phyloP scores from a whole-genome alignment of 2,329 filamentous ascomycete genomes.

The Sclerotinia glacialis region DNA sequence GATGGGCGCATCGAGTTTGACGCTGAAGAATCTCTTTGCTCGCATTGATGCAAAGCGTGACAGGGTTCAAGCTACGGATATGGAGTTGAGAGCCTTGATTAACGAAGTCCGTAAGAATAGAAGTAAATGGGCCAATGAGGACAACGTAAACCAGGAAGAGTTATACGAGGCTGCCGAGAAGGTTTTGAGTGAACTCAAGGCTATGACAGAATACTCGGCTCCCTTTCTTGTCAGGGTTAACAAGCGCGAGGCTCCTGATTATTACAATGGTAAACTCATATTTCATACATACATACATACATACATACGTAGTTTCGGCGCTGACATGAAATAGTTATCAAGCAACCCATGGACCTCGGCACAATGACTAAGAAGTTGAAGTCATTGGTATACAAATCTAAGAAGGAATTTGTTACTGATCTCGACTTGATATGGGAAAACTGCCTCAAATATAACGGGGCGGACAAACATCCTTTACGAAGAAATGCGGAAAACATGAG shows the following conservation, averaged over 20 bases:
- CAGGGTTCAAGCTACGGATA: conserved; percentile 86
- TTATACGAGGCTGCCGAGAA: conserved; percentile 96
- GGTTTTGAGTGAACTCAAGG: conserved; percentile 93
- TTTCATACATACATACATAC: not conserved
- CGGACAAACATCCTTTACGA: conserved; percentile 79
- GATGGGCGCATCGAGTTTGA: conserved; percentile 90
- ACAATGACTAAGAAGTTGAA: conserved; percentile 98
- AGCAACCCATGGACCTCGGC: conserved; percentile 95
- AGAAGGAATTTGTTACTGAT: conserved; percentile 91
- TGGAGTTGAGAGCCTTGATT: conserved; percentile 87
- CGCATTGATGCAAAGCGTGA: conserved; percentile 91
- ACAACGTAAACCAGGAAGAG: conserved; percentile 96
- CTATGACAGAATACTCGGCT: conserved; percentile 95
- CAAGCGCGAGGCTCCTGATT: conserved; percentile 95
- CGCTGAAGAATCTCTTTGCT: conserved; percentile 93
- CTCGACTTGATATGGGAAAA: conserved; percentile 96
- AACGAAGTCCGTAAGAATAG: conserved; percentile 97
- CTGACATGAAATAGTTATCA: conserved; percentile 69
- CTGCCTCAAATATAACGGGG: conserved; percentile 92
- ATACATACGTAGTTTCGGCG: not conserved
- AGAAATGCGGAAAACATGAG: conserved; percentile 96
- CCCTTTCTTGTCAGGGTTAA: conserved; percentile 92
- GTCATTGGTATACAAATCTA: conserved; percentile 74
- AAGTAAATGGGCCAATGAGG: conserved; percentile 98
- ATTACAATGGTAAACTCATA: conserved; percentile 71